Evolutionary conservation across 2,329 filamentous ascomycete genomes (phyloP), one percentile per base, ranked within the genome.

Genomic region (Trichoderma gracile): DNA sequence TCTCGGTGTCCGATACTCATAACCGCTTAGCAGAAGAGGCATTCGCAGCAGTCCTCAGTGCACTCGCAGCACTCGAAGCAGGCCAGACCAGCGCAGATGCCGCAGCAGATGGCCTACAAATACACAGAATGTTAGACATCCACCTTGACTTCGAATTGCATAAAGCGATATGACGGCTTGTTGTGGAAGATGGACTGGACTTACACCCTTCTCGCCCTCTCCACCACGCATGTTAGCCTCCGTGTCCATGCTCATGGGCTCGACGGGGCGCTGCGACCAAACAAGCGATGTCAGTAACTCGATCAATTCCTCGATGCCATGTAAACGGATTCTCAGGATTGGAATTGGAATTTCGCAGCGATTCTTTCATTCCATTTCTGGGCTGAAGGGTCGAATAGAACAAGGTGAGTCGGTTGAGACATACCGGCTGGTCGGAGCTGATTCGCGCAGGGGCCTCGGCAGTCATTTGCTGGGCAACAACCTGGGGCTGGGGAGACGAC

Each of bases 41-140:
- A 56, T 42, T 63, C 73, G 63, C 72, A 73, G 59, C 71, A 74
- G 65, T 72, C 73, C 62, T 73, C 72, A 25, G 73, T 59, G 49
- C 74, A 78, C 68, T 78, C 75, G 62, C 75, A 78, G 68, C 77
- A 78, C 68, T 78, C 76, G 63, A 77, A 78, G 68, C 77, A 78
- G 68, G 74, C 76, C 4, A 78, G 71, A 23, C 77, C 77, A 6
- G 77, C 76, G 63, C 77, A 78, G 57, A 78, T 70, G 30, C 77
- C 77, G 63, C 77, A 79, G 71, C 77, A 78, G 54, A 78, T 68
- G 15, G 76, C 77, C 77, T 78, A 45, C 14, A 5, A 17, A 9
- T 21, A 23, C 1, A 14, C 12, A 33, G 25, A 1, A 33, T n/a
- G 42, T 49, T 23, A 49, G 42, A 63, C 2, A 33, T 19, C 27